phyloP scores from a whole-genome alignment of 306 rosid species.

The Rosa persica region DNA sequence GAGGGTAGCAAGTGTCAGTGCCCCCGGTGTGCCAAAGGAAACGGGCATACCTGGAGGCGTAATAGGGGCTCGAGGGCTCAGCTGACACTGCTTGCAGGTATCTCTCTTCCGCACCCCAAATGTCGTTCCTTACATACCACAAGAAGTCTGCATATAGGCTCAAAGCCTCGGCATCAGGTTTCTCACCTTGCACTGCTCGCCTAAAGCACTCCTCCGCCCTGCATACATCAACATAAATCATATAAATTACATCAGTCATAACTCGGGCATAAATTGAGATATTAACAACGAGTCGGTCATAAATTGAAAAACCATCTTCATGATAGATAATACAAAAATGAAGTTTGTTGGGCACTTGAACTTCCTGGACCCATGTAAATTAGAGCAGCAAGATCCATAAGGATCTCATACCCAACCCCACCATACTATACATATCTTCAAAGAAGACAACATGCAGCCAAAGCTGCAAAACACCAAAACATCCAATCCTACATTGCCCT shows the following conservation, averaged over 20 bases:
- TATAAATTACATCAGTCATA: background rate
- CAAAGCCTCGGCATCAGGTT: slow-evolving; percentile 57
- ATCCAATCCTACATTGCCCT: background rate
- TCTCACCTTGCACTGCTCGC: slow-evolving; percentile 44
- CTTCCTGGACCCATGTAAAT: slow-evolving; percentile 6
- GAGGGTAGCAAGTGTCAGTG: slow-evolving; percentile 51
- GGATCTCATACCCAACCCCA: background rate
- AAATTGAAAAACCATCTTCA: background rate
- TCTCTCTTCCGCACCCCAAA: slow-evolving; percentile 65
- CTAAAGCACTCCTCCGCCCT: slow-evolving; percentile 81
- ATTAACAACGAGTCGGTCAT: background rate
- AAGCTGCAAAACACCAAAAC: background rate
- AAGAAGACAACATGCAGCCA: background rate
- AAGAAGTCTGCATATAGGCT: slow-evolving; percentile 67
- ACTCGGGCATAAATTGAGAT: background rate
- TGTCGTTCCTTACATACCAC: slow-evolving; percentile 56
- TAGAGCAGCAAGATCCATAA: background rate
- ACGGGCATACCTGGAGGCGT: slow-evolving; percentile 59
- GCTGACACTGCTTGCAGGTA: slow-evolving; percentile 62
- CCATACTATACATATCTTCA: background rate
- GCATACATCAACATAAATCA: slow-evolving; percentile 15
- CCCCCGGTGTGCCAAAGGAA: slow-evolving; percentile 75
- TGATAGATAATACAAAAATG: background rate
- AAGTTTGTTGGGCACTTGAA: background rate
- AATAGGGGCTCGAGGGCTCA: slow-evolving; percentile 48